Percentiles rank a stretch among this genome's conserved stretches.
Conservation (phyloP, 306 rosid species). For the Glycine latifolia region DNA sequence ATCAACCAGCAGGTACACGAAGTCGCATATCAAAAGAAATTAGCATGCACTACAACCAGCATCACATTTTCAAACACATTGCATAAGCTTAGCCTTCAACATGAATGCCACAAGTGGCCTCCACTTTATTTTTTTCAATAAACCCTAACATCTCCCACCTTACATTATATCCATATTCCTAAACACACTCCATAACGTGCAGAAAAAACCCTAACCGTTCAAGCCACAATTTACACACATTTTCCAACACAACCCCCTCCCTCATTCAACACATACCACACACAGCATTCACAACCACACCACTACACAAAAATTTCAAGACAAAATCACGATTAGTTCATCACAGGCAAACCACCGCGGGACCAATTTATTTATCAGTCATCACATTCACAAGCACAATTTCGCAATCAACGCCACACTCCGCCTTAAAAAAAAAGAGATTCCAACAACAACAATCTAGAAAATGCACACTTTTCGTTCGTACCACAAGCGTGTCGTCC, state of each 20-base stretch:
- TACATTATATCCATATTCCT: neutral
- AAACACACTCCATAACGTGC: constrained; percentile 9
- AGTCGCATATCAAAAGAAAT: constrained; percentile 12
- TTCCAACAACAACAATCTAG: constrained; percentile 13
- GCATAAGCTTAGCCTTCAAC: neutral
- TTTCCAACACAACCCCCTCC: constrained; percentile 1
- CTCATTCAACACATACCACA: constrained; percentile 17
- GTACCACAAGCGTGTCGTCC: constrained; percentile 96
- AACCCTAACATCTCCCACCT: constrained; percentile 2
- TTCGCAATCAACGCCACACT: neutral
- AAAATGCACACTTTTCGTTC: constrained; percentile 20
- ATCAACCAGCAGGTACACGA: neutral
- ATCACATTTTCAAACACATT: too few species aligned
- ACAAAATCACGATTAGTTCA: neutral
- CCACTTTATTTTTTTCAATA: constrained; percentile 13
- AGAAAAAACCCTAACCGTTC: neutral
- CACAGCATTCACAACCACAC: constrained; percentile 30
- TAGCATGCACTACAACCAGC: neutral
- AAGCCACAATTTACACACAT: constrained; percentile 2
- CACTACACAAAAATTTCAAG: neutral
- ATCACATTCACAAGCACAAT: constrained; percentile 5
- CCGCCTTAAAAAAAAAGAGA: neutral
- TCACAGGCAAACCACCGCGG: constrained; percentile 20
- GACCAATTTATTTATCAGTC: neutral
- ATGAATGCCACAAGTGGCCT: neutral